These are phyloP conservation scores for Kitagawia praeruptora DNA, from an alignment of 129 eudicot species.

Conservation along the genomic window DNA sequence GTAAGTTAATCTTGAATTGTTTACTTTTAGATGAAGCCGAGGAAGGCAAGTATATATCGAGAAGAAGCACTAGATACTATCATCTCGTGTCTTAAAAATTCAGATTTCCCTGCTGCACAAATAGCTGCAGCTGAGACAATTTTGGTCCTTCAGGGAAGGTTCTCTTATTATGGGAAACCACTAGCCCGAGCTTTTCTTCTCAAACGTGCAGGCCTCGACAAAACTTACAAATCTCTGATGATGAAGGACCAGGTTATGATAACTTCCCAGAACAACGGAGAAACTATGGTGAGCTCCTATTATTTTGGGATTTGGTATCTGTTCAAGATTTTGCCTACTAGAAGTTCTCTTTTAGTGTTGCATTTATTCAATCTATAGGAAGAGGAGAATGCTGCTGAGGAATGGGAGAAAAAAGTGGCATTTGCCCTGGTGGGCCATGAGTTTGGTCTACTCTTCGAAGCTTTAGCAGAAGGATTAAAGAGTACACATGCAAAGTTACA, in stretches of 20 bases:
- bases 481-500: conserved; percentile 61
- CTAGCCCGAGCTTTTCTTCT: conserved; percentile 56
- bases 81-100: conserved; percentile 45
- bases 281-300: conserved; percentile 36
- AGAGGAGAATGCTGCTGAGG: conserved; percentile 58
- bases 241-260: conserved; percentile 36
- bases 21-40: conserved; percentile 46
- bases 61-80: conserved; percentile 77
- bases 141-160: conserved; percentile 54
- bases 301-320: not conserved
- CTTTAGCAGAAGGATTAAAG: conserved; percentile 59
- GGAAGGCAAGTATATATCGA: conserved; percentile 69
- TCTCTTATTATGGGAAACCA: conserved; percentile 61
- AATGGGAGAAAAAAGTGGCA: conserved; percentile 72
- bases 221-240: conserved; percentile 25
- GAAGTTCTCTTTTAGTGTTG: not conserved
- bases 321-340: not conserved
- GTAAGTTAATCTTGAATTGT: not conserved
- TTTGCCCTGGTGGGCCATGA: conserved; percentile 65
- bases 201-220: conserved; percentile 45
- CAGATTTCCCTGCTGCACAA: conserved; percentile 50
- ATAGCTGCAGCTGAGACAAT: conserved; percentile 58
- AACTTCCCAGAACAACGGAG: conserved; percentile 32
- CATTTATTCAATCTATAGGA: conserved; percentile 26
- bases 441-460: conserved; percentile 56